Evolutionary conservation across 2,329 filamentous ascomycete genomes (phyloP).

Genomic region (Colletotrichum lentis): DNA sequence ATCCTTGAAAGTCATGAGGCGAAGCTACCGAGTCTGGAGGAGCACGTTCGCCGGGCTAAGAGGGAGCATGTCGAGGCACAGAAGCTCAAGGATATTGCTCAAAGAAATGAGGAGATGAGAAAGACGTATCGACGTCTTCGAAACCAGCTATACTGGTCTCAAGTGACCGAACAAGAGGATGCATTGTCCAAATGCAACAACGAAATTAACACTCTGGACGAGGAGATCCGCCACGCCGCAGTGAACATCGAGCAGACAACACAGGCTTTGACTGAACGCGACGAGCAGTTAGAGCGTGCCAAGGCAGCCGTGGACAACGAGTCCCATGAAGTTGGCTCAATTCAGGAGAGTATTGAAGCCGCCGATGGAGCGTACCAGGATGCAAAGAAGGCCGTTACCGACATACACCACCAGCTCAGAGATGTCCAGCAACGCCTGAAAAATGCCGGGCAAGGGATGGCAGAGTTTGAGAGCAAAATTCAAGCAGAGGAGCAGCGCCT

Average conservation of each 20-base stretch:
- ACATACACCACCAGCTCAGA: conserved; percentile 67
- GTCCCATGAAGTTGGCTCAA: conserved; percentile 9
- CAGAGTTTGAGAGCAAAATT: conserved; percentile 58
- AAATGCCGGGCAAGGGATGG: conserved; percentile 57
- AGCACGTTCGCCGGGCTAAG: conserved; percentile 70
- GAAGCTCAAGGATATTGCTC: conserved; percentile 44
- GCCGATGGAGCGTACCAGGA: conserved; percentile 55
- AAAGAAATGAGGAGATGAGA: conserved; percentile 56
- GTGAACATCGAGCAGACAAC: conserved; percentile 56
- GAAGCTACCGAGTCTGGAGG: conserved; percentile 67
- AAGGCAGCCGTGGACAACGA: conserved; percentile 8
- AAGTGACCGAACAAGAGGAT: conserved; percentile 80
- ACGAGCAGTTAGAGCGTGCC: conserved; percentile 27
- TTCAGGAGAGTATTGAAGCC: conserved; percentile 17
- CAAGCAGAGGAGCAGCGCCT: conserved; percentile 68
- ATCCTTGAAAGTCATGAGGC: conserved; percentile 75
- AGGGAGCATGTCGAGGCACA: conserved; percentile 52
- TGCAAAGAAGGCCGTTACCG: conserved; percentile 61
- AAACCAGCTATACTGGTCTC: conserved; percentile 83
- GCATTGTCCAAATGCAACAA: conserved; percentile 50
- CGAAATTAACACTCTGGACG: conserved; percentile 45
- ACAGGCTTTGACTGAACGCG: conserved; percentile 45
- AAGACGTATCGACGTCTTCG: conserved; percentile 66
- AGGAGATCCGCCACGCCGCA: conserved; percentile 50
- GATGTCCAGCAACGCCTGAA: conserved; percentile 68